Evolutionary conservation across 805 yeast species (phyloP).

Genomic region (Yarrowia sp.): DNA sequence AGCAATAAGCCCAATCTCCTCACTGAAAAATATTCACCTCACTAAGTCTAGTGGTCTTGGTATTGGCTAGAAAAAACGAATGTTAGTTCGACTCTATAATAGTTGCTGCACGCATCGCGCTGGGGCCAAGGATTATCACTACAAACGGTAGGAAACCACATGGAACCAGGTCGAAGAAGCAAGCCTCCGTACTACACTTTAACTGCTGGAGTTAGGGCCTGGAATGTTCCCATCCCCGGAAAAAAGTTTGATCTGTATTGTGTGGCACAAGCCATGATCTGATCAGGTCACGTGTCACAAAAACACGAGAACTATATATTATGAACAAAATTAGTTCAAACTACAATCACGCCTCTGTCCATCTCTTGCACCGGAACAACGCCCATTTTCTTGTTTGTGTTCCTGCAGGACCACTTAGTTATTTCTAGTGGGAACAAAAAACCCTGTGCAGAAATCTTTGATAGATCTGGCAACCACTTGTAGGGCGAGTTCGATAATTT

Average conservation of each 20-base stretch:
- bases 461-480: too few species aligned
- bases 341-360: too few species aligned
- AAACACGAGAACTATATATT: too few species aligned
- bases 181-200: not conserved
- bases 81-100: not conserved
- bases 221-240: not conserved
- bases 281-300: not conserved
- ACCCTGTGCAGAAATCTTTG: too few species aligned
- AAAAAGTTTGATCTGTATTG: not conserved
- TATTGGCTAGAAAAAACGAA: not conserved
- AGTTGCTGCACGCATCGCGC: not conserved
- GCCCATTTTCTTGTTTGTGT: not conserved
- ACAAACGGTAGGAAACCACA: not conserved
- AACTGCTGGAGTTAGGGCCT: not conserved
- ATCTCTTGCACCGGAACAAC: too few species aligned
- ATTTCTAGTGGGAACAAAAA: too few species aligned
- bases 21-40: not conserved
- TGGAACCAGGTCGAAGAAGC: not conserved
- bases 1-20: not conserved
- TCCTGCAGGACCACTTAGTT: not conserved
- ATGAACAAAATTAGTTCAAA: too few species aligned
- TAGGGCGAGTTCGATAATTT: too few species aligned
- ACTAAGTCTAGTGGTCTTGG: too few species aligned
- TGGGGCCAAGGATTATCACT: not conserved
- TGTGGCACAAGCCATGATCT: not conserved